Evolutionary conservation across 2,329 filamentous ascomycete species (phyloP), one percentile per base, ranked within the genome.

Genomic region (Talaromyces sp.): DNA sequence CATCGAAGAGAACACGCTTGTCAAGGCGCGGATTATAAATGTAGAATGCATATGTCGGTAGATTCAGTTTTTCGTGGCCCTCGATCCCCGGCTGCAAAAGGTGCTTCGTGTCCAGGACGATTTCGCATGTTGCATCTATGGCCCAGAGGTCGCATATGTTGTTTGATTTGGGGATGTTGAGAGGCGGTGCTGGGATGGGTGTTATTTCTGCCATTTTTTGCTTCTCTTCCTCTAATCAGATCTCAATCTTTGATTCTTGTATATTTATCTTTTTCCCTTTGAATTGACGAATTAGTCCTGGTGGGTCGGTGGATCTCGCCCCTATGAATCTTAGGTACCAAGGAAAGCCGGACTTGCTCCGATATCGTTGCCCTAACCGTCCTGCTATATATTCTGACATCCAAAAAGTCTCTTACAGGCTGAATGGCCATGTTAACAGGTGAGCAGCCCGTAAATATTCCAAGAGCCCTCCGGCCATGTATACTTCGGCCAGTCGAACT

Each of bases 131-230:
- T 47, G 43, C 43, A 2, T 47, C 43, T 47, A 47, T 47, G 19
- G 43, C n/a, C n/a, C 43, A 47, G 43, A 47, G 43, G 10, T 22
- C 43, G 43, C 69, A 68, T 9, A 56, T 66, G 8, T 63, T 65
- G 22, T 61, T 39, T 45, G 65, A 67, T 45, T 63, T 19, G 9
- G 69, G 69, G 8, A 66, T 52, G n/a, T 67, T 64, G 31, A 71
- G 63, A 9, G 66, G 39, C 2, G 58, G 58, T 16, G 43, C 43
- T 31, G 41, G 41, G 58, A 49, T 8, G 1, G 58, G 16, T 31
- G 11, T 19, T 49, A 60, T 60, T 47, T 49, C 41, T 16, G 58
- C 16, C 37, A 59, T 59, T 39, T 47, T 43, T 2, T 43, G 2
- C 16, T 6, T 0, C 39, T n/a, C 16, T 39, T 39, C 1, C 6